These are phyloP conservation scores for Melampsora larici-populina DNA, from an alignment of 1,284 basidiomycete species.

Conservation along the genomic window DNA sequence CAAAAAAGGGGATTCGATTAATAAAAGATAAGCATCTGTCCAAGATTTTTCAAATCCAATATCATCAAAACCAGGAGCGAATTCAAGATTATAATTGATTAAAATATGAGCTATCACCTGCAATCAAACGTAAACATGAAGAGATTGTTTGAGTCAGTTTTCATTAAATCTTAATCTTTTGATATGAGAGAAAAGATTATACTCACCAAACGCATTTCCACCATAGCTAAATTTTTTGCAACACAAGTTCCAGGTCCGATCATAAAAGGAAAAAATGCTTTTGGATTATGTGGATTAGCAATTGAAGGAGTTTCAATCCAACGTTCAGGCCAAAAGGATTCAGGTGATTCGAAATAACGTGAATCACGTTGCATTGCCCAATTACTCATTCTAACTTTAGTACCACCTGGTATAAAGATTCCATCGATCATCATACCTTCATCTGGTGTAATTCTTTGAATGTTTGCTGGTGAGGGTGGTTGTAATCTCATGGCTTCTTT, in stretches of 20 bases:
- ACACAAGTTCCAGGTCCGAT: slow-evolving; percentile 49
- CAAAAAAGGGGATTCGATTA: slow-evolving; percentile 28
- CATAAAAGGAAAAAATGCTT: slow-evolving; percentile 32
- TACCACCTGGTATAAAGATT: slow-evolving; percentile 48
- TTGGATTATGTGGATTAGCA: slow-evolving; percentile 13
- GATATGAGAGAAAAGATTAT: not conserved
- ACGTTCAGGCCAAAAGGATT: slow-evolving; percentile 49
- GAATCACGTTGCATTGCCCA: slow-evolving; percentile 50
- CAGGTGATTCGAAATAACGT: slow-evolving; percentile 48
- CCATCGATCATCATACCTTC: slow-evolving; percentile 50
- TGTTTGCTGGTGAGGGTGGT: slow-evolving; percentile 51
- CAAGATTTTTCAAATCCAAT: slow-evolving; percentile 30
- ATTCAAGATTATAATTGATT: slow-evolving; percentile 23
- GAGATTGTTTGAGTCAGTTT: not conserved
- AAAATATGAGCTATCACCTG: slow-evolving; percentile 31
- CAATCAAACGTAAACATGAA: not conserved
- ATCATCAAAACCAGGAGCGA: slow-evolving; percentile 32
- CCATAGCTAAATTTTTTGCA: slow-evolving; percentile 44
- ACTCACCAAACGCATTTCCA: slow-evolving; percentile 37
- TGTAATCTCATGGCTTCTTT: slow-evolving; percentile 52
- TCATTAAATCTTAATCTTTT: not conserved
- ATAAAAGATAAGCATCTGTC: slow-evolving; percentile 35
- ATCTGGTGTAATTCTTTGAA: slow-evolving; percentile 50
- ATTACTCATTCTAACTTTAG: slow-evolving; percentile 49
- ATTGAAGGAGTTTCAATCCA: slow-evolving; percentile 47